Conservation (phyloP, 1,284 basidiomycete genomes). For the Porogramme epimiltina region DNA sequence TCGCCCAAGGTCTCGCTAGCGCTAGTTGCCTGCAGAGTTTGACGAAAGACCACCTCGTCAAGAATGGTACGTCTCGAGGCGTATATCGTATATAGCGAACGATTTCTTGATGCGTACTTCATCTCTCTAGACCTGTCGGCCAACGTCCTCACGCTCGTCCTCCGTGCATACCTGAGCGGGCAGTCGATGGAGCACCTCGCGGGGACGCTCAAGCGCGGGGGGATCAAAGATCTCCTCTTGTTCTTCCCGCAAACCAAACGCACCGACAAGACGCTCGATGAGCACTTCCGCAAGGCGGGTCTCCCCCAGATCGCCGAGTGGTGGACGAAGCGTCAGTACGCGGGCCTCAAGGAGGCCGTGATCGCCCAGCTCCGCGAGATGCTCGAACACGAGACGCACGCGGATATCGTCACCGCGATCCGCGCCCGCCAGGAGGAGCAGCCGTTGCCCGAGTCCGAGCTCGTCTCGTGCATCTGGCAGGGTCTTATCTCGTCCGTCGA, state of each 20-base stretch:
- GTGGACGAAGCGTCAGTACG: slow-evolving; percentile 87
- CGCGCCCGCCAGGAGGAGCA: slow-evolving; percentile 68
- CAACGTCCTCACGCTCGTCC: slow-evolving; percentile 76
- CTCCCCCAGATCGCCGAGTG: slow-evolving; percentile 84
- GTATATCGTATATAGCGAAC: neutral
- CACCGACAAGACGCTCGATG: slow-evolving; percentile 73
- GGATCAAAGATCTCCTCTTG: slow-evolving; percentile 81
- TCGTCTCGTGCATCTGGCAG: slow-evolving; percentile 89
- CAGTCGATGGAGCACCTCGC: slow-evolving; percentile 89
- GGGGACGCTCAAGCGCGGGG: slow-evolving; percentile 75
- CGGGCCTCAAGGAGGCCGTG: slow-evolving; percentile 48
- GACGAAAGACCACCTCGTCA: slow-evolving; percentile 92
- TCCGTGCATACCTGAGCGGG: slow-evolving; percentile 79
- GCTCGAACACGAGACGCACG: slow-evolving; percentile 59
- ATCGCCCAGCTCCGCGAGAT: slow-evolving; percentile 34
- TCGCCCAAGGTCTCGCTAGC: slow-evolving; percentile 80
- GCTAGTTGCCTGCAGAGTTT: slow-evolving; percentile 80
- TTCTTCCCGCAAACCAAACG: slow-evolving; percentile 89
- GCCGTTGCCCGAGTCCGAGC: slow-evolving; percentile 79
- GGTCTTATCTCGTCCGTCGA: slow-evolving; percentile 87
- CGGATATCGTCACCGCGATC: slow-evolving; percentile 74
- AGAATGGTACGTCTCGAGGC: slow-evolving; percentile 69
- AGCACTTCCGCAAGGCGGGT: slow-evolving; percentile 83
- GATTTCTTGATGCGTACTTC: neutral
- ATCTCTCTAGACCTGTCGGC: slow-evolving; percentile 67